A percentile compares a stretch with the other conserved stretches of the same genome.
Conservation (phyloP, 2,329 filamentous ascomycete species). For the Sclerotiophoma versabilis region DNA sequence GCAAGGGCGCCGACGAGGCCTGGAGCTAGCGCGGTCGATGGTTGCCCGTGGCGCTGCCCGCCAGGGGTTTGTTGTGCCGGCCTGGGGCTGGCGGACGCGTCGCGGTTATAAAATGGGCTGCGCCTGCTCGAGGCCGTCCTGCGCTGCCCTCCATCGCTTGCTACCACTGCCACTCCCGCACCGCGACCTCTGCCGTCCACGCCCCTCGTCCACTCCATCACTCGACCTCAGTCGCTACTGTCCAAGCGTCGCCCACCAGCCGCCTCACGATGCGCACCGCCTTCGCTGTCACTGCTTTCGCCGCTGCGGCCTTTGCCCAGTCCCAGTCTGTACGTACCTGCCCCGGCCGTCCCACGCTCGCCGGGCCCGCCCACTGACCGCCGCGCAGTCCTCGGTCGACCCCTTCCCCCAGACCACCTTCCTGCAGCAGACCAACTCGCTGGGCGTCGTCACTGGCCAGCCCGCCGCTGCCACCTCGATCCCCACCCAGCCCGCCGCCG, state of each 20-base stretch:
- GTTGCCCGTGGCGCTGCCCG: constrained; percentile 16
- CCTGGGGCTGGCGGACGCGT: constrained; percentile 11
- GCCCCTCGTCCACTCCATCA: constrained; percentile 7
- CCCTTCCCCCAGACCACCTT: constrained; percentile 36
- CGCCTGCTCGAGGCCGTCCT: background rate
- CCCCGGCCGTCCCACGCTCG: constrained; percentile 14
- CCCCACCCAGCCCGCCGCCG: constrained; percentile 34
- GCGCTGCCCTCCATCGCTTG: constrained; percentile 1
- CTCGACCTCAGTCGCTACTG: constrained; percentile 13
- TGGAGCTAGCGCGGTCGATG: constrained; percentile 7
- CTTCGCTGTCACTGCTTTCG: constrained; percentile 35
- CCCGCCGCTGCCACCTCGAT: constrained; percentile 33
- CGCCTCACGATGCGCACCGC: constrained; percentile 37
- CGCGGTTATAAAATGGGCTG: constrained; percentile 5
- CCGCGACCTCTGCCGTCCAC: constrained; percentile 12
- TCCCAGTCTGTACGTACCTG: constrained; percentile 24
- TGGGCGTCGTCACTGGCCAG: constrained; percentile 42
- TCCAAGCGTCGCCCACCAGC: constrained; percentile 15
- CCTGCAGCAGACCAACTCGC: constrained; percentile 42
- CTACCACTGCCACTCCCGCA: background rate
- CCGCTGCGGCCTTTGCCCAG: constrained; percentile 35
- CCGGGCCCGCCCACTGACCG: constrained; percentile 7
- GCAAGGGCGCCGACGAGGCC: constrained; percentile 2
- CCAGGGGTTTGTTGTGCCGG: constrained; percentile 16
- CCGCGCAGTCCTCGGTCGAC: constrained; percentile 26